These are phyloP conservation scores for Zanthoxylum bungeanum DNA, from an alignment of 345 rosid genomes.

Conservation along the genomic window DNA sequence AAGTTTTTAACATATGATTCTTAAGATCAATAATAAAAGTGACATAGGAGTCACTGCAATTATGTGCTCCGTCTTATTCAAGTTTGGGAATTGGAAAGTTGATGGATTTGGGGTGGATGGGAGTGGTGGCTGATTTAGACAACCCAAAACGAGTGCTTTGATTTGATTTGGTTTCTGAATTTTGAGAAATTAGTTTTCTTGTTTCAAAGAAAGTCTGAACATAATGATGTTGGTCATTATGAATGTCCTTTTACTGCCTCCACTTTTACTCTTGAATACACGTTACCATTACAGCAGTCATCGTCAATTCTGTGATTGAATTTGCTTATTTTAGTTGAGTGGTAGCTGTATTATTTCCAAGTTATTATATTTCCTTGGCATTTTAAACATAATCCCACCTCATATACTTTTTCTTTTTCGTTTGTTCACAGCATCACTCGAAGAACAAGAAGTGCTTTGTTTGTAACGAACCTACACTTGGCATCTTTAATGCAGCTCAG, in stretches of 20 bases:
- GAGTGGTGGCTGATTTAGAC: not conserved
- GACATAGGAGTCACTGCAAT: not conserved
- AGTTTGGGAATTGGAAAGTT: not conserved
- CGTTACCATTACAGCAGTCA: not conserved
- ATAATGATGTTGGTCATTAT: too few relatives aligned
- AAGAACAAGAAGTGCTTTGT: conserved; percentile 91
- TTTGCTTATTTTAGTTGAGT: not conserved
- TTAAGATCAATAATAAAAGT: not conserved
- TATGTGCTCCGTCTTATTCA: not conserved
- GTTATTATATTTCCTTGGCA: not conserved
- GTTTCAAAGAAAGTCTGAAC: too few relatives aligned
- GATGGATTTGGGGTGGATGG: not conserved
- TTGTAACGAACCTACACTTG: conserved; percentile 82
- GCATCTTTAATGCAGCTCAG: conserved; percentile 75
- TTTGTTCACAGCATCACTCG: conserved; percentile 62
- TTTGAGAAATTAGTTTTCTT: not conserved
- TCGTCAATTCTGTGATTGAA: not conserved
- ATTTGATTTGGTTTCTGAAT: not conserved
- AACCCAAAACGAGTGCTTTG: not conserved
- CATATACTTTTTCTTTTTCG: not conserved
- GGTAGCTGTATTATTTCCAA: not conserved
- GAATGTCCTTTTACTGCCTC: too few relatives aligned
- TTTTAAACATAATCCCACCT: not conserved
- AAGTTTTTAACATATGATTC: not conserved
- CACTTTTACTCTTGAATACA: too few relatives aligned